phyloP scores from a whole-genome alignment of 106 monocot species.

The Allium fistulosum region DNA sequence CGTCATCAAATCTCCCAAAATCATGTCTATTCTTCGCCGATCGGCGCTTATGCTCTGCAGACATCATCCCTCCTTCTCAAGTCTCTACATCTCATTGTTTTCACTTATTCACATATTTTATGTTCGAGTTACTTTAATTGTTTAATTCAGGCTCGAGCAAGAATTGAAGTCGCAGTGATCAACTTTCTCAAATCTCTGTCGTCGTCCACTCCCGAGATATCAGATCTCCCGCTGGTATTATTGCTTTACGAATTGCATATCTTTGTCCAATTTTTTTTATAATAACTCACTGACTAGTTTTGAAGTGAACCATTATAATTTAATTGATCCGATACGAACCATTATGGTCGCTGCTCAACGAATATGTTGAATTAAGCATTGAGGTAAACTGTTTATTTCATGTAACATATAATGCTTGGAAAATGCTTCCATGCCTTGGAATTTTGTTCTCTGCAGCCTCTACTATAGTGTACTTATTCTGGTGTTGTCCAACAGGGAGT shows the following conservation, averaged over 20 bases:
- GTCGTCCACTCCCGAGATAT: constrained; percentile 45
- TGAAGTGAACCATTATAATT: background rate
- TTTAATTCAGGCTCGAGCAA: constrained; percentile 41
- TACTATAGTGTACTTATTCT: too few relatives aligned
- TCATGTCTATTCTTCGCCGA: constrained; percentile 83
- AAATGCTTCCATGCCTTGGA: too few relatives aligned
- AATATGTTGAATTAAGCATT: too few relatives aligned
- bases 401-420: too few relatives aligned
- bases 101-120: background rate
- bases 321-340: background rate
- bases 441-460: too few relatives aligned
- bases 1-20: constrained; percentile 21
- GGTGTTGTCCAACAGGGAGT: too few relatives aligned
- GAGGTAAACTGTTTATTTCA: too few relatives aligned
- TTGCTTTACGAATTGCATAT: background rate
- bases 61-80: constrained; percentile 62
- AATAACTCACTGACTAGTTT: background rate
- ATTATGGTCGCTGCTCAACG: background rate
- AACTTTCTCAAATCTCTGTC: constrained; percentile 55
- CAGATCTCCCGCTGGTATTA: constrained; percentile 57
- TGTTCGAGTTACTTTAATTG: background rate
- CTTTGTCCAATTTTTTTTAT: too few relatives aligned
- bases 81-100: constrained; percentile 14
- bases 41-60: constrained; percentile 79
- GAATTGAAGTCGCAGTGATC: constrained; percentile 85